A percentile compares a stretch with the other conserved stretches of the same genome.
Evolutionary conservation across 116 monocot genomes (phyloP).

Genomic region (Zostera marina): DNA sequence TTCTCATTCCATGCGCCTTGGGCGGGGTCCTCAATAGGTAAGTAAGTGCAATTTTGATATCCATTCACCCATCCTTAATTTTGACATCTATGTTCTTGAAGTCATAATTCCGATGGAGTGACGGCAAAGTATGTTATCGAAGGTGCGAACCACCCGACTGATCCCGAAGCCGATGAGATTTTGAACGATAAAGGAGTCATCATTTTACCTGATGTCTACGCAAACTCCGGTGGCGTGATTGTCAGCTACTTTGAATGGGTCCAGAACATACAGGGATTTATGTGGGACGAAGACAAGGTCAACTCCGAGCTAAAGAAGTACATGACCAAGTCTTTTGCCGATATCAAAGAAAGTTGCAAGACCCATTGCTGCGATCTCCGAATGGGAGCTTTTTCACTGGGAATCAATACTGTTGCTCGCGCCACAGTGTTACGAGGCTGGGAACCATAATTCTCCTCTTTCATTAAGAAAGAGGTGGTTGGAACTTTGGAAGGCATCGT

Average conservation of each 20-base stretch:
- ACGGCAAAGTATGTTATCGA: slow-evolving; percentile 67
- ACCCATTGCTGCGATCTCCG: slow-evolving; percentile 54
- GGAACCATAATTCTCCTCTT: slow-evolving; percentile 67
- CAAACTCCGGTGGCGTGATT: slow-evolving; percentile 66
- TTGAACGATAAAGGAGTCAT: slow-evolving; percentile 61
- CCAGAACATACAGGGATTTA: slow-evolving; percentile 84
- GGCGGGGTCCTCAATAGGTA: slow-evolving; percentile 82
- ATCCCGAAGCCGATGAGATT: slow-evolving; percentile 84
- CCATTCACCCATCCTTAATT: background rate
- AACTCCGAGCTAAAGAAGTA: slow-evolving; percentile 59
- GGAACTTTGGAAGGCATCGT: too few species aligned
- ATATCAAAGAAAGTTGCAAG: slow-evolving; percentile 58
- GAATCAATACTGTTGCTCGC: slow-evolving; percentile 54
- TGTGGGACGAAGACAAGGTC: slow-evolving; percentile 75
- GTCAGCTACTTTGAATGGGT: slow-evolving; percentile 90
- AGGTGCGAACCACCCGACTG: slow-evolving; percentile 79
- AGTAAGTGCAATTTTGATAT: background rate
- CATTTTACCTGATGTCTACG: slow-evolving; percentile 69
- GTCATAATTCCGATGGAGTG: slow-evolving; percentile 62
- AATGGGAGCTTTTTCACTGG: slow-evolving; percentile 50
- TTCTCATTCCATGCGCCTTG: slow-evolving; percentile 78
- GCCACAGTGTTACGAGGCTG: slow-evolving; percentile 69
- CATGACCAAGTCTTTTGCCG: slow-evolving; percentile 46
- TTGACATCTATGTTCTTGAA: slow-evolving; percentile 9
- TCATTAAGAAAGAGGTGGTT: too few species aligned